Conservation (phyloP, 192 early-diverging fungal genomes). For the Funneliformis mosseae region DNA sequence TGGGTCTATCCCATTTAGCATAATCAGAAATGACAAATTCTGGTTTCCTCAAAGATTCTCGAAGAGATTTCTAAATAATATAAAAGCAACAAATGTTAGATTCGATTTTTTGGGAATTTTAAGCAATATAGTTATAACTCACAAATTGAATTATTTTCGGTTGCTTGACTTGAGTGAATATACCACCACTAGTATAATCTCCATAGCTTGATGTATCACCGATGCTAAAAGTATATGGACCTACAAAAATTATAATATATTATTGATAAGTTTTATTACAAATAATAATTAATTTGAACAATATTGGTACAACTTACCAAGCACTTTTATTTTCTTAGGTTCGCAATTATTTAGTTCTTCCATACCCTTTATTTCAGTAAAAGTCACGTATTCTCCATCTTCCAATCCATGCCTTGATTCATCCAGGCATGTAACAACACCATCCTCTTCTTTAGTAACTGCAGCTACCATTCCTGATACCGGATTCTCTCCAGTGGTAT, state of each 20-base stretch:
- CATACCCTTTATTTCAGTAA: slow-evolving; percentile 94
- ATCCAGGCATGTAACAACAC: slow-evolving; percentile 93
- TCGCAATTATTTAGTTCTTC: slow-evolving; percentile 77
- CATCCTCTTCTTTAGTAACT: slow-evolving; percentile 73
- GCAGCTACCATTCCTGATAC: slow-evolving; percentile 90
- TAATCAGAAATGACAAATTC: slow-evolving; percentile 91
- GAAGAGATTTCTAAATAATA: slow-evolving; percentile 60
- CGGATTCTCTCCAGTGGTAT: slow-evolving; percentile 92
- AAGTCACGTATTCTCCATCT: slow-evolving; percentile 95
- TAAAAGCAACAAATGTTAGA: background rate
- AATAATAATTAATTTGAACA: background rate
- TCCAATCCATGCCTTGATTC: slow-evolving; percentile 97
- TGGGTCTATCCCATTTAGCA: slow-evolving; percentile 97
- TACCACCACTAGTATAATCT: slow-evolving; percentile 78
- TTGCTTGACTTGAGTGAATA: slow-evolving; percentile 96
- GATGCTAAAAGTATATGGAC: slow-evolving; percentile 97
- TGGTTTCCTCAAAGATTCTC: slow-evolving; percentile 76
- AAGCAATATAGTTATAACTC: slow-evolving; percentile 33
- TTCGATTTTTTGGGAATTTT: background rate
- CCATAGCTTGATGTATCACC: slow-evolving; percentile 83
- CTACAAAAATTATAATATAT: slow-evolving; percentile 21
- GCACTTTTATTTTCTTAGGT: slow-evolving; percentile 81
- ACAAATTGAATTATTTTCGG: slow-evolving; percentile 85
- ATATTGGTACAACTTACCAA: slow-evolving; percentile 44
- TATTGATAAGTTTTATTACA: background rate